phyloP scores from a whole-genome alignment of 2,329 filamentous ascomycete genomes.

The Penicillium sclerotiorum region DNA sequence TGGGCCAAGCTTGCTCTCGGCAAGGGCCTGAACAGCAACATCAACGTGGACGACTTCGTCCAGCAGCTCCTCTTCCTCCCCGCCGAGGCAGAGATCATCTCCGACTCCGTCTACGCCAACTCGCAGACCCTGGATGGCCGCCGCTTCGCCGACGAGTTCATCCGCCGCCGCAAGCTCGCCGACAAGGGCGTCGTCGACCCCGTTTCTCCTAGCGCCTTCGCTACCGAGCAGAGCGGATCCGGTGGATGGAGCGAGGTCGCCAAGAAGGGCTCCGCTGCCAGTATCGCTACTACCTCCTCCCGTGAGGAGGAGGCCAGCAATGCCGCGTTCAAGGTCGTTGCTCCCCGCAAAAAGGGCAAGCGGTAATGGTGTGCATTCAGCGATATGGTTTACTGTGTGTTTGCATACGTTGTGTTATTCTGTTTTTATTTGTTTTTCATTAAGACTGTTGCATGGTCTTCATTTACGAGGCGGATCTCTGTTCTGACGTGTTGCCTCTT shows the following conservation, averaged over 20 bases:
- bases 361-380: conserved; percentile 56
- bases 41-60: conserved; percentile 79
- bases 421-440: not conserved
- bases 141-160: conserved; percentile 91
- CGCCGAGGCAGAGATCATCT: conserved; percentile 76
- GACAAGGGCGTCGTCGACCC: conserved; percentile 84
- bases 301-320: conserved; percentile 51
- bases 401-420: not conserved
- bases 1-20: conserved; percentile 82
- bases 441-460: not conserved
- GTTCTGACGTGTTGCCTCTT: not conserved
- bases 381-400: not conserved
- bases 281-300: conserved; percentile 34
- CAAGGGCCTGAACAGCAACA: conserved; percentile 69
- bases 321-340: conserved; percentile 84
- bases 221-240: conserved; percentile 50
- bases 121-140: conserved; percentile 89
- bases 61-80: conserved; percentile 74
- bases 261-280: conserved; percentile 71
- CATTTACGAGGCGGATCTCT: not conserved
- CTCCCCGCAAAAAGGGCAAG: conserved; percentile 84
- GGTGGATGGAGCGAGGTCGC: conserved; percentile 96
- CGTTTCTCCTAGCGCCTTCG: conserved; percentile 57
- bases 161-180: conserved; percentile 88
- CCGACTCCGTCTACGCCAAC: conserved; percentile 83